Evolutionary conservation across 371 early-diverging fungal genomes (phyloP).

Genomic region (Thermomucor indicae-seudaticae): DNA sequence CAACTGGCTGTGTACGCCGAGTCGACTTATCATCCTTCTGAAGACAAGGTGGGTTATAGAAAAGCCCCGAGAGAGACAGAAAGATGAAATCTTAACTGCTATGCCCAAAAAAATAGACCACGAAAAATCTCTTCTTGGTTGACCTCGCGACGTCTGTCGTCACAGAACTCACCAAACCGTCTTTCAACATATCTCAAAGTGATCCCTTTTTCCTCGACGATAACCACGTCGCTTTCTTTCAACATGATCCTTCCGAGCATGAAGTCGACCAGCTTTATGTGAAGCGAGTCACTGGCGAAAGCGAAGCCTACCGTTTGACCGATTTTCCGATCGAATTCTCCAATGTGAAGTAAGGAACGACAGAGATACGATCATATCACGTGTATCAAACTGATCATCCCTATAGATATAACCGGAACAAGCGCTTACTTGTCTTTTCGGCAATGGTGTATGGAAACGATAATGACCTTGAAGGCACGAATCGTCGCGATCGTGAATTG

Average conservation of each 20-base stretch:
- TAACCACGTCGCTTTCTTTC: constrained; percentile 43
- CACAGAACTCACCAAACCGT: constrained; percentile 35
- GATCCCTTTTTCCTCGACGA: constrained; percentile 56
- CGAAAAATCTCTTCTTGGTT: constrained; percentile 42
- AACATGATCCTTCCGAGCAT: constrained; percentile 17
- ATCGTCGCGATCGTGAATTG: constrained; percentile 36
- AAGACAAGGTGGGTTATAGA: constrained; percentile 33
- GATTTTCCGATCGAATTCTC: constrained; percentile 43
- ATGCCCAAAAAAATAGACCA: constrained; percentile 19
- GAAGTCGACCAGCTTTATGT: constrained; percentile 43
- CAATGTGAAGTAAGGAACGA: constrained; percentile 28
- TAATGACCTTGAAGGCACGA: constrained; percentile 38
- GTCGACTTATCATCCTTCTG: constrained; percentile 39
- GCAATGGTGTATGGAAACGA: constrained; percentile 48
- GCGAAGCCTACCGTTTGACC: constrained; percentile 45
- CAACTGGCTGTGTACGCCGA: constrained; percentile 45
- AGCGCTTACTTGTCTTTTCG: constrained; percentile 48
- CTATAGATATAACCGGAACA: neutral
- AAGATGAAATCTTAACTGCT: neutral
- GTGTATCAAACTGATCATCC: neutral
- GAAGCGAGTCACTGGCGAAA: constrained; percentile 16
- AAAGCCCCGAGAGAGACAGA: neutral
- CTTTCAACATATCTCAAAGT: constrained; percentile 33
- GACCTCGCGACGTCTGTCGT: constrained; percentile 22
- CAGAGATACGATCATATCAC: neutral